Percentiles rank a stretch among this genome's conserved stretches.
phyloP scores from a whole-genome alignment of 2,329 filamentous ascomycete species.

The Periglandula ipomoeae region DNA sequence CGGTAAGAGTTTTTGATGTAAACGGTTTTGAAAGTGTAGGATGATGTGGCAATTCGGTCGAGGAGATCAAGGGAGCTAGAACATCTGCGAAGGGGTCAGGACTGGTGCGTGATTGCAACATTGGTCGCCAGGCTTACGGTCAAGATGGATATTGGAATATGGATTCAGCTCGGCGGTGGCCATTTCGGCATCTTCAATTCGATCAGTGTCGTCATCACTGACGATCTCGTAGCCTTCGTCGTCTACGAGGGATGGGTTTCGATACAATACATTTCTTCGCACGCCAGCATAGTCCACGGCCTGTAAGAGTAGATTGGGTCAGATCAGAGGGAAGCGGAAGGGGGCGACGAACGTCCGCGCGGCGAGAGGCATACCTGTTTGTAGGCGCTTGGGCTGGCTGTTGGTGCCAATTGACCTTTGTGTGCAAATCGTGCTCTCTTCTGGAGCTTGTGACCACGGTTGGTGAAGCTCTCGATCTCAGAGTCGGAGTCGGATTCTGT shows the following conservation, averaged over 20 bases:
- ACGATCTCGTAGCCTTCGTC: conserved; percentile 72
- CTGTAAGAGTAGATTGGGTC: conserved; percentile 30
- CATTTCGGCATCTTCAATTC: conserved; percentile 49
- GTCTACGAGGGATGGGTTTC: conserved; percentile 64
- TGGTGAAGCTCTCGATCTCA: conserved; percentile 58
- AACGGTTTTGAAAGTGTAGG: conserved; percentile 68
- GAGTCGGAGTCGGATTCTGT: conserved; percentile 73
- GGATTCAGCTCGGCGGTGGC: conserved; percentile 63
- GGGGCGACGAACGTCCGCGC: conserved; percentile 6
- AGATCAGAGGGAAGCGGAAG: conserved; percentile 11
- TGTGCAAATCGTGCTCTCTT: conserved; percentile 63
- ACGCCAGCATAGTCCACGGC: conserved; percentile 66
- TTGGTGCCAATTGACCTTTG: conserved; percentile 58
- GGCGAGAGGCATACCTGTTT: conserved; percentile 48
- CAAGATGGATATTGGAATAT: conserved; percentile 61
- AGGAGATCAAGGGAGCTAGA: conserved; percentile 64
- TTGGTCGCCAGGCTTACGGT: conserved; percentile 43
- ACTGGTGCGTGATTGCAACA: conserved; percentile 5
- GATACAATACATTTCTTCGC: conserved; percentile 61
- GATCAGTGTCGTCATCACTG: conserved; percentile 61
- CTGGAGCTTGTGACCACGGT: conserved; percentile 73
- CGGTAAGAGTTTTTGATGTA: conserved; percentile 61
- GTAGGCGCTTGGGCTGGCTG: conserved; percentile 58
- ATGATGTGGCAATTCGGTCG: conserved; percentile 65
- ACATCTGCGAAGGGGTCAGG: conserved; percentile 44